Base-by-base conservation (phyloP, 1,139 yeast species). In the Taphrina betulina region DNA sequence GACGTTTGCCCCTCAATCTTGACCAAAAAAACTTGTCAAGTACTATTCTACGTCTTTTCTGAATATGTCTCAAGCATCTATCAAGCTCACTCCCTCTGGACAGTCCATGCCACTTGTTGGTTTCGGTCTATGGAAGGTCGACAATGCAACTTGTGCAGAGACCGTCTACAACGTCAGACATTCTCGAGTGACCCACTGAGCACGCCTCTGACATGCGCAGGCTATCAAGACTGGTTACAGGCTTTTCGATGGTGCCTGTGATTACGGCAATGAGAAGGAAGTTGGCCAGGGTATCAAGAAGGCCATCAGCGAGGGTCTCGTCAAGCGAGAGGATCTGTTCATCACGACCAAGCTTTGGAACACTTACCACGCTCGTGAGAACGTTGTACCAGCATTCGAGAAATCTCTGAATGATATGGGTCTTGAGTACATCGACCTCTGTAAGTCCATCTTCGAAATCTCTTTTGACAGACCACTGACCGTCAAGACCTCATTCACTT, bases 401-500 rank as follows among this genome's bases (percentile, higher is more conserved):
- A 71, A 71, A 62, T 75, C 80, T 42, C 74, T 80, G 67, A 61
- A 64, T 36, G 83, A 80, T 67, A 77, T 81, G 77, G 73, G 77
- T 36, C 72, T 79, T 60, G 84, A 79, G 50, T 81, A 81, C 73
- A 65, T 81, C 61, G 85, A 81, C 67, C 75, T 80, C 66, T 81
- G 76, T 43, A 43, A 20, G 36, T 43, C 19, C 35, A 3, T 1
- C 20, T 1, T n/a, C n/a, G n/a, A n/a, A n/a, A n/a, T n/a, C n/a
- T n/a, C n/a, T n/a, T n/a, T n/a, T n/a, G n/a, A n/a, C n/a, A n/a
- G n/a, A n/a, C n/a, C n/a, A n/a, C n/a, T n/a, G n/a, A n/a, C n/a
- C 31, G 12, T 28, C 71, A 17, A 43, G 48, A 50, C 51, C 76
- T 79, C 69, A 80, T 81, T 69, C 85, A 81, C 67, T 81, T 80